Evolutionary conservation across 2,329 filamentous ascomycete genomes (phyloP).

Genomic region (Aspergillus sclerotialis): DNA sequence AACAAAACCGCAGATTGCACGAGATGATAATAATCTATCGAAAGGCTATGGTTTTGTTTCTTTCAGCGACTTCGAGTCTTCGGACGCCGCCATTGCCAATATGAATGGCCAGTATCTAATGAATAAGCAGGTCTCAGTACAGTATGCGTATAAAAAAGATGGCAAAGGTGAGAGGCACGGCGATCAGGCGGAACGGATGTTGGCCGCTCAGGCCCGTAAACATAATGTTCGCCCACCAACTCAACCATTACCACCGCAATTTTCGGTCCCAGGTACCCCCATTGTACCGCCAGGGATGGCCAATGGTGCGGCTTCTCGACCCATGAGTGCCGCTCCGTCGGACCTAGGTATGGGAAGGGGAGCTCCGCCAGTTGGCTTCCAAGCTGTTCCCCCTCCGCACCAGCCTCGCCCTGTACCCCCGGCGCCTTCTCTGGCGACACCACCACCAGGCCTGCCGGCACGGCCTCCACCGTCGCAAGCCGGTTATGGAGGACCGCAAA

Average conservation of each 20-base stretch:
- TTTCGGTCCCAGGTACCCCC: conserved; percentile 48
- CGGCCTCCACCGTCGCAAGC: conserved; percentile 63
- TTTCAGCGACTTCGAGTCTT: conserved; percentile 87
- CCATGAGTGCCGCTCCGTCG: conserved; percentile 23
- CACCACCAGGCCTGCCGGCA: conserved; percentile 53
- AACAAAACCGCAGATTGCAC: conserved; percentile 52
- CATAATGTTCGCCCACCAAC: conserved; percentile 83
- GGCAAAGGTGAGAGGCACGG: conserved; percentile 95
- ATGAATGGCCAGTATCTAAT: conserved; percentile 96
- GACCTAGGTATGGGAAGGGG: conserved; percentile 36
- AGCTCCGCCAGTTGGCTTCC: conserved; percentile 33
- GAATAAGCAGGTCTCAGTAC: conserved; percentile 92
- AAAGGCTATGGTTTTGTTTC: conserved; percentile 97
- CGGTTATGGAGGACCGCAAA: conserved; percentile 57
- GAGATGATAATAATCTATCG: conserved; percentile 78
- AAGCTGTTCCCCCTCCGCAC: conserved; percentile 36
- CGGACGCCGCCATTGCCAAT: conserved; percentile 81
- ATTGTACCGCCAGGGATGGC: conserved; percentile 40
- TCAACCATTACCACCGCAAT: conserved; percentile 66
- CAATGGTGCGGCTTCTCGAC: conserved; percentile 33
- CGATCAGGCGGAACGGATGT: conserved; percentile 83
- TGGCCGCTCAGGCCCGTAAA: conserved; percentile 87
- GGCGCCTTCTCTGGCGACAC: conserved; percentile 40
- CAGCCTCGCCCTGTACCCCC: conserved; percentile 52
- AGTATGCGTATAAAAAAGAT: conserved; percentile 99